Base-by-base conservation (phyloP, 805 yeast genomes). In the Candida germanica region DNA sequence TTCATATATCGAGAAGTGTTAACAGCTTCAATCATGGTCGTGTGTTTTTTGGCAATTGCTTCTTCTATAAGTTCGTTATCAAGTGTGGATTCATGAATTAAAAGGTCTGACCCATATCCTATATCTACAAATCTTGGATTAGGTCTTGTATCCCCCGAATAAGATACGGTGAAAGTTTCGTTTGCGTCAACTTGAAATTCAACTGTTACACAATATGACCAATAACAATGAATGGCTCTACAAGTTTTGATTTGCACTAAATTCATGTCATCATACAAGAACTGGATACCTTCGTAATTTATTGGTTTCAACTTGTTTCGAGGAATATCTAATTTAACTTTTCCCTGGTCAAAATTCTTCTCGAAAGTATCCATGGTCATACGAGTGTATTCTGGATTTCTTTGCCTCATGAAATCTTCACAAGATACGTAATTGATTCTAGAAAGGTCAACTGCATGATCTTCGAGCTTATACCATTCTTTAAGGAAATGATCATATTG, bases 71-170 rank as follows among this genome's bases (percentile, higher is more conserved):
- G 66, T 21, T 75, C 85, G 56, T 87, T 86, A 39, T 87, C 96
- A 43, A 93, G 73, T 0, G 98, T 87, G 0, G 97, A 89, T 57
- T 93, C 99, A 58, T 93, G 99, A 32, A 93, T 80, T 40, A 93
- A 68, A 32, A 93, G 56, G 52, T 87, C 91, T 18, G 87, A 75
- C 9, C 66, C 56, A 14, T 53, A 41, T 1, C 96, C 98, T 35
- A 86, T 73, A 2, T 62, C 68, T 0, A 83, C 76, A 58, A 88
- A 88, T 32, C 56, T 61, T 3, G 62, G 51, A 44, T 79, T 80
- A 0, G 98, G 98, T 49, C 97, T 75, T 0, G 98, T 87, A 54
- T 93, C 99, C 9, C 98, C 98, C 2, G 96, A 87, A 55, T 86
- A 93, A 1, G 96, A 82, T 1, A 89, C 67, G 47, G 77, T 83